Evolutionary conservation across 495 filamentous ascomycete species (phyloP).

Genomic region (Polyplosphaeria fusca): DNA sequence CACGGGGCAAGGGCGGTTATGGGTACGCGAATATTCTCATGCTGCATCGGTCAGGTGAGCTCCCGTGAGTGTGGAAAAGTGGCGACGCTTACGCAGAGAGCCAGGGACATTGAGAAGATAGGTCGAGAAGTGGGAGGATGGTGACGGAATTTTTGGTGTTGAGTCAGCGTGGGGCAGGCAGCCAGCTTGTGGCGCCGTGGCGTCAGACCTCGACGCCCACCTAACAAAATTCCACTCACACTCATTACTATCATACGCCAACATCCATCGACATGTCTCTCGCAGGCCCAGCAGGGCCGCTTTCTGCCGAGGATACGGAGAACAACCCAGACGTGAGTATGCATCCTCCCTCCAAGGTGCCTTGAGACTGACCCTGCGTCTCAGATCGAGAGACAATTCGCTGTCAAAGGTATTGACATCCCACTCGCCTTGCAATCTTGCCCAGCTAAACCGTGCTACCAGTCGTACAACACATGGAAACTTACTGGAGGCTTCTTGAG

Average conservation of each 20-base stretch:
- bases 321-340: slow-evolving; percentile 76
- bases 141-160: slow-evolving; percentile 25
- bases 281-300: slow-evolving; percentile 43
- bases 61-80: background rate
- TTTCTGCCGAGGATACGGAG: slow-evolving; percentile 67
- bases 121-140: slow-evolving; percentile 9
- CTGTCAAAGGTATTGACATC: slow-evolving; percentile 98
- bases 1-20: slow-evolving; percentile 58
- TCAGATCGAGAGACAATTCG: slow-evolving; percentile 99
- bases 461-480: slow-evolving; percentile 94
- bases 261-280: slow-evolving; percentile 47
- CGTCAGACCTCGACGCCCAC: background rate
- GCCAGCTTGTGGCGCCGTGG: background rate
- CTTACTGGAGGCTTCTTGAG: slow-evolving; percentile 95
- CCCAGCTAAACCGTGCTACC: too few species aligned
- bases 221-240: slow-evolving; percentile 3
- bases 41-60: slow-evolving; percentile 14
- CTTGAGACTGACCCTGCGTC: too few species aligned
- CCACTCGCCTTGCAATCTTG: slow-evolving; percentile 6
- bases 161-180: slow-evolving; percentile 29
- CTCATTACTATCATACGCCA: background rate
- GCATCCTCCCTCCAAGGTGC: too few species aligned
- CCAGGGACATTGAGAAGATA: slow-evolving; percentile 28
- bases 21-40: slow-evolving; percentile 44
- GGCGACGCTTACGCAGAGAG: slow-evolving; percentile 17